Conservation (phyloP, 495 filamentous ascomycete species). For the Aspergillus avenaceus region DNA sequence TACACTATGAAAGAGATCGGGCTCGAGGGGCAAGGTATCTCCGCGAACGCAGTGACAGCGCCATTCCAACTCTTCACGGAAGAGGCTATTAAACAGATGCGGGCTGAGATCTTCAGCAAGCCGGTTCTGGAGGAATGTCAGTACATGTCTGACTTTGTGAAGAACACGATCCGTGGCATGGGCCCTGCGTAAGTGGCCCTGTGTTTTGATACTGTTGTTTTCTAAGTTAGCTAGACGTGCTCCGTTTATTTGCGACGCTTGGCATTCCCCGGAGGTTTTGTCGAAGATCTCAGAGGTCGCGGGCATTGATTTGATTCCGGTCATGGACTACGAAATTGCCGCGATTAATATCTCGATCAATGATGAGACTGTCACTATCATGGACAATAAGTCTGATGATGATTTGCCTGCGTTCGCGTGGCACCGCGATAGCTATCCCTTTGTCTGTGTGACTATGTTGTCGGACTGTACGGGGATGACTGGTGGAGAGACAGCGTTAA, state of each 20-base stretch:
- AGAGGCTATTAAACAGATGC: constrained; percentile 60
- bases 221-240: constrained; percentile 50
- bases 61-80: constrained; percentile 65
- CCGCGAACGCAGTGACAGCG: constrained; percentile 61
- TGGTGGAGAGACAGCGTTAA: constrained; percentile 72
- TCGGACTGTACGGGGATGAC: constrained; percentile 65
- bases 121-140: constrained; percentile 61
- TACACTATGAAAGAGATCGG: constrained; percentile 57
- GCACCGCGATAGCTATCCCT: constrained; percentile 70
- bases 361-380: constrained; percentile 18
- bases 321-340: constrained; percentile 66
- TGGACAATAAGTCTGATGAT: constrained; percentile 11
- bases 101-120: constrained; percentile 58
- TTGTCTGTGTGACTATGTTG: constrained; percentile 72
- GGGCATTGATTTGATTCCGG: constrained; percentile 60
- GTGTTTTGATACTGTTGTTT: constrained; percentile 10
- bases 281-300: constrained; percentile 60
- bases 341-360: constrained; percentile 65
- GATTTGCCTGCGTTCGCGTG: constrained; percentile 63
- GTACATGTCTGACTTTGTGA: constrained; percentile 57
- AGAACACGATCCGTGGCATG: constrained; percentile 55
- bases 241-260: constrained; percentile 65
- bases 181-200: constrained; percentile 51
- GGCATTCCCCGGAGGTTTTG: constrained; percentile 59
- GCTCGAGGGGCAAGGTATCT: constrained; percentile 52